A percentile compares a stretch with the other conserved stretches of the same genome.
Conservation (phyloP, 2,329 filamentous ascomycete genomes). For the Drechmeria coniospora region DNA sequence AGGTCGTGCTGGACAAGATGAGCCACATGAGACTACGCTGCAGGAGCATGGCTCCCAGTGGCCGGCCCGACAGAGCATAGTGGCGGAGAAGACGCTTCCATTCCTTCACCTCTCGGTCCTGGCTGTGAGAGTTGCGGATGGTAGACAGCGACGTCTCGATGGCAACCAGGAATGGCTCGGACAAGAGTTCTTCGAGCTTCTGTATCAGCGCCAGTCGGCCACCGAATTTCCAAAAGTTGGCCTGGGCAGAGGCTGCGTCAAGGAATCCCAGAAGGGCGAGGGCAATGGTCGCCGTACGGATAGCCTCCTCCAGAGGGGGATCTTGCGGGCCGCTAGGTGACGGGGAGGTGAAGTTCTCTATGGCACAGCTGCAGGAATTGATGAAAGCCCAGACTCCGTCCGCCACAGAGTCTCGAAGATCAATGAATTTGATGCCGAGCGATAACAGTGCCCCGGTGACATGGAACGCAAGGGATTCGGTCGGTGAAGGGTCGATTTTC, state of each 20-base stretch:
- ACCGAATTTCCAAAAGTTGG: slow-evolving; percentile 64
- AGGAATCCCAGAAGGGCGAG: slow-evolving; percentile 85
- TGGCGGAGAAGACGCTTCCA: slow-evolving; percentile 80
- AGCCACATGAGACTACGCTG: slow-evolving; percentile 81
- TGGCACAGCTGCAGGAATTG: slow-evolving; percentile 49
- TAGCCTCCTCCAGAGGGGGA: slow-evolving; percentile 48
- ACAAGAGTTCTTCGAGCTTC: slow-evolving; percentile 56
- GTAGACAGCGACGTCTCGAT: slow-evolving; percentile 84
- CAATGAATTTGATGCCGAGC: slow-evolving; percentile 57
- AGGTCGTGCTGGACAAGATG: slow-evolving; percentile 61
- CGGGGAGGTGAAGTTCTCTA: slow-evolving; percentile 37
- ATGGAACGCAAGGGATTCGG: slow-evolving; percentile 66
- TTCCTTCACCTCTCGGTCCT: slow-evolving; percentile 53
- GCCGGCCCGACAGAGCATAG: slow-evolving; percentile 65
- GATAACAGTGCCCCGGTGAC: slow-evolving; percentile 70
- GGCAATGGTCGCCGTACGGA: slow-evolving; percentile 58
- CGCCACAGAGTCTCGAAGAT: slow-evolving; percentile 50
- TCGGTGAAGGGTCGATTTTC: slow-evolving; percentile 72
- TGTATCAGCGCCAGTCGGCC: slow-evolving; percentile 62
- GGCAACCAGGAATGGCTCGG: slow-evolving; percentile 69
- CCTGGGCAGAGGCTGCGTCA: slow-evolving; percentile 62
- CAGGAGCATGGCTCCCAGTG: slow-evolving; percentile 79
- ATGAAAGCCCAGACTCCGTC: slow-evolving; percentile 59
- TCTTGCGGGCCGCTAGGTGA: slow-evolving; percentile 40
- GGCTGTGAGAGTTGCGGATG: slow-evolving; percentile 61